These are phyloP conservation scores for Calendula officinalis DNA, from an alignment of 129 eudicot species.

Conservation along the genomic window DNA sequence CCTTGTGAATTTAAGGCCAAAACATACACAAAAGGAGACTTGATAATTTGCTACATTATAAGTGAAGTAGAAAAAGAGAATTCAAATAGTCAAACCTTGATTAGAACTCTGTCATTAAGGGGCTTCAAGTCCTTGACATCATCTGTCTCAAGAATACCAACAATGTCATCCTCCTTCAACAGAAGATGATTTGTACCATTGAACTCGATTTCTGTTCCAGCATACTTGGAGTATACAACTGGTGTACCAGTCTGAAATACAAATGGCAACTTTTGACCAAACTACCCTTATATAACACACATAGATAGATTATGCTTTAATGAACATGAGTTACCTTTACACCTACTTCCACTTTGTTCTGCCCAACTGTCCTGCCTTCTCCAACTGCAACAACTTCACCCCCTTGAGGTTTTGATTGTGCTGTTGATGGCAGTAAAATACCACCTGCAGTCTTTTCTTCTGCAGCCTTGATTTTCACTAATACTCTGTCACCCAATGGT, in stretches of 20 bases:
- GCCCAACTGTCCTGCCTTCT: conserved; percentile 71
- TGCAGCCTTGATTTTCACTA: conserved; percentile 59
- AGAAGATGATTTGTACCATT: conserved; percentile 66
- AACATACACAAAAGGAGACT: too few species aligned
- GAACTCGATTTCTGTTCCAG: conserved; percentile 81
- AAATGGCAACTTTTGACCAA: not conserved
- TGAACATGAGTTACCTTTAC: conserved; percentile 50
- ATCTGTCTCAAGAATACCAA: conserved; percentile 46
- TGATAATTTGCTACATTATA: too few species aligned
- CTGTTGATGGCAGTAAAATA: conserved; percentile 63
- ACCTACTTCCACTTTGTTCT: conserved; percentile 46
- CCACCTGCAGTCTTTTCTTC: conserved; percentile 82
- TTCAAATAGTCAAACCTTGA: conserved; percentile 46
- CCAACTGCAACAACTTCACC: conserved; percentile 89
- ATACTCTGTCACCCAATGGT: conserved; percentile 79
- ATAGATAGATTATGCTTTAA: not conserved
- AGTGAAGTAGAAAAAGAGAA: not conserved
- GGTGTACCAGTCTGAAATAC: conserved; percentile 55
- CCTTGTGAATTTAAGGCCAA: too few species aligned
- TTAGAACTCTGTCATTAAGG: conserved; percentile 9
- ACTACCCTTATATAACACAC: not conserved
- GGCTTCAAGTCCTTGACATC: conserved; percentile 80
- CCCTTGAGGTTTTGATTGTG: conserved; percentile 70
- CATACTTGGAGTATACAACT: conserved; percentile 83
- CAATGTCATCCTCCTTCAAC: conserved; percentile 52